Percentiles rank a stretch among this genome's conserved stretches.
phyloP scores from a whole-genome alignment of 495 filamentous ascomycete genomes.

The Annulohypoxylon nitens region DNA sequence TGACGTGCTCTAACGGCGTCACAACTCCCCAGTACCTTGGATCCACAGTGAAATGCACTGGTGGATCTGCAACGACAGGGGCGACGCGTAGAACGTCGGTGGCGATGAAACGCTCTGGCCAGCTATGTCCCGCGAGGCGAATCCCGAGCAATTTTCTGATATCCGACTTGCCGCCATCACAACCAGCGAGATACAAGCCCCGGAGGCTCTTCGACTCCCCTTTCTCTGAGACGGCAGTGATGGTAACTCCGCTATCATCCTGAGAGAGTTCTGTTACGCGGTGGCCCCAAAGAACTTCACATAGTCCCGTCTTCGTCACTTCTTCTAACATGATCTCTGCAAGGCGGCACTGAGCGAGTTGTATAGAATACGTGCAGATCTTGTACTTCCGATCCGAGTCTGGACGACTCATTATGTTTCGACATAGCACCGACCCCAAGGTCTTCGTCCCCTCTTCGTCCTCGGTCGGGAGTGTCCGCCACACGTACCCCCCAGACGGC shows the following conservation, averaged over 20 bases:
- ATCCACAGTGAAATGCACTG: slow-evolving; percentile 29
- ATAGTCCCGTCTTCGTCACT: slow-evolving; percentile 11
- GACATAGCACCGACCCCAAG: slow-evolving; percentile 11
- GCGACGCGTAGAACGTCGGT: slow-evolving; percentile 25
- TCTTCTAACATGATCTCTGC: slow-evolving; percentile 27
- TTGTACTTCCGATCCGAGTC: slow-evolving; percentile 15
- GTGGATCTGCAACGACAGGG: slow-evolving; percentile 16
- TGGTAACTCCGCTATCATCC: slow-evolving; percentile 14
- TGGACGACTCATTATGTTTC: slow-evolving; percentile 20
- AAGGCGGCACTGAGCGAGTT: slow-evolving; percentile 28
- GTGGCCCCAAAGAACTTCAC: slow-evolving; percentile 25
- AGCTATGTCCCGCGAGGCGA: slow-evolving; percentile 23
- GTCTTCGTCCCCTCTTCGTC: slow-evolving; percentile 19
- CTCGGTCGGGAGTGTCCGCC: slow-evolving; percentile 26
- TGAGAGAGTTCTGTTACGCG: slow-evolving; percentile 17
- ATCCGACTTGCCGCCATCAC: slow-evolving; percentile 22
- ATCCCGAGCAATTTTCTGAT: slow-evolving; percentile 26
- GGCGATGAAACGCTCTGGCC: slow-evolving; percentile 29
- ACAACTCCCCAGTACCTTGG: slow-evolving; percentile 21
- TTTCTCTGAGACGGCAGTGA: neutral
- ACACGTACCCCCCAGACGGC: slow-evolving; percentile 25
- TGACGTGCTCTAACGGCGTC: slow-evolving; percentile 26
- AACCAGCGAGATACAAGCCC: slow-evolving; percentile 24
- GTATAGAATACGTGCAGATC: slow-evolving; percentile 23
- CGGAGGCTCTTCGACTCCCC: neutral